Base-by-base conservation (phyloP, 1,139 yeast genomes). In the Taiozyma onychis region DNA sequence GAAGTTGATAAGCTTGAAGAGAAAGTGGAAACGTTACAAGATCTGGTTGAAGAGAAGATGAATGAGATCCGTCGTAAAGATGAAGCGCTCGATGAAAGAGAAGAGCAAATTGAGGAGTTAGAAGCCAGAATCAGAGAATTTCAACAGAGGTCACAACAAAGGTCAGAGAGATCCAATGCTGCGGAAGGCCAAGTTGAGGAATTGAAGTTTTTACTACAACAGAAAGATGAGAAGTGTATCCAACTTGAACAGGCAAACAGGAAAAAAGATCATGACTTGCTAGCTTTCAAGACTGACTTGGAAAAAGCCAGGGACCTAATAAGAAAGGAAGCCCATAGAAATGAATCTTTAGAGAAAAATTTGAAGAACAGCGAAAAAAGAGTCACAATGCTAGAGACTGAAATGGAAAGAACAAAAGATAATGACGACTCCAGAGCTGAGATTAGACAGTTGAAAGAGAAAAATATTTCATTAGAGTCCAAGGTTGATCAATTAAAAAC, bases 141-240 rank as follows among this genome's bases (percentile, higher is more conserved):
- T 1, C 46, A 52, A 22, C 51, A 51, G 48, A 43, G 47, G 22
- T 51, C 57, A 5, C 35, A 50, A 18, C 45, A 32, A 7, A 39
- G 21, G 14, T 45, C 49, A 6, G 46, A 50, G 43, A 49, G 47
- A 39, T 51, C 45, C 27, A 27, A 47, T 6, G 46, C 50, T 14
- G 37, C 48, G 11, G 58, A 54, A 16, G 42, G 52, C 6, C 49
- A 55, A 39, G 24, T 54, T 11, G 50, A 51, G 2, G 53, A 54
- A 37, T 52, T 55, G 28, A 54, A 57, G 22, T 43, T 37, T 21
- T 49, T 59, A 14, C 37, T 65, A 22, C 44, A 53, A 27, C 53
- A 58, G 32, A 59, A 61, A 50, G 66, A 67, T 44, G 54, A 51
- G 2, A 61, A 61, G 45, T 53, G 67, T 30, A 55, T 53, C 16